Evolutionary conservation across 208 protist genomes (phyloP), one percentile per base, ranked within the genome.

Genomic region (Zelonia costaricensis): DNA sequence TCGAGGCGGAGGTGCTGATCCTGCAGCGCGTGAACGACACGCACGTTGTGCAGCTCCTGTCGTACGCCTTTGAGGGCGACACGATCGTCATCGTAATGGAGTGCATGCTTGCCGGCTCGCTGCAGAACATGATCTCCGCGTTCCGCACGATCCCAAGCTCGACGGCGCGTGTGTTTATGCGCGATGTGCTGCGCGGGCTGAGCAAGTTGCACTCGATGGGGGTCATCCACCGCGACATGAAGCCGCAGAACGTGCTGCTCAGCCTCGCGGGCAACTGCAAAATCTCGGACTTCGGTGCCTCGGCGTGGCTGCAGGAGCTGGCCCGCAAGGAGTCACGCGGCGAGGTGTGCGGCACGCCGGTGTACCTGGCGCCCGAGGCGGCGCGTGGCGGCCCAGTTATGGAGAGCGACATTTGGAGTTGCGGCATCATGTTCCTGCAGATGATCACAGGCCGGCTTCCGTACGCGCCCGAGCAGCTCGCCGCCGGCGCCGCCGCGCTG

Each of bases 261-360:
- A 87, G 83, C 15, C 69, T 89, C 15, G 46, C 79, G 5, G 88
- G 91, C 9, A 78, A 67, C 39, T 95, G 89, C 67, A 97, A 97
- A 48, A 86, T 97, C n/a, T 90, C 85, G 5, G 93, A 97, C 69
- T 97, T 97, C 56, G 93, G 93, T 4, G 86, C 91, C 35, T 89
- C 81, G 5, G 85, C 86, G 43, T 86, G 76, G 56, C 54, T 92
- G 49, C 73, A 88, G 40, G 84, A 93, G 60, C 51, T 93, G 15
- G 85, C 76, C 15, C 78, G 79, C 7, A 76, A 79, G 49, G 77
- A 86, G 56, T 68, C 63, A 35, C 58, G 82, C 35, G 86, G 82
- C 1, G 58, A 76, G 58, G 72, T 94, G 12, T 75, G 72, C 33
- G 91, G 91, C 15, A 97, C 91, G 5, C 91, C 91, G 1, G 80